phyloP scores from a whole-genome alignment of 176 grass and related monocot genomes.

The Oryza glumipatula region DNA sequence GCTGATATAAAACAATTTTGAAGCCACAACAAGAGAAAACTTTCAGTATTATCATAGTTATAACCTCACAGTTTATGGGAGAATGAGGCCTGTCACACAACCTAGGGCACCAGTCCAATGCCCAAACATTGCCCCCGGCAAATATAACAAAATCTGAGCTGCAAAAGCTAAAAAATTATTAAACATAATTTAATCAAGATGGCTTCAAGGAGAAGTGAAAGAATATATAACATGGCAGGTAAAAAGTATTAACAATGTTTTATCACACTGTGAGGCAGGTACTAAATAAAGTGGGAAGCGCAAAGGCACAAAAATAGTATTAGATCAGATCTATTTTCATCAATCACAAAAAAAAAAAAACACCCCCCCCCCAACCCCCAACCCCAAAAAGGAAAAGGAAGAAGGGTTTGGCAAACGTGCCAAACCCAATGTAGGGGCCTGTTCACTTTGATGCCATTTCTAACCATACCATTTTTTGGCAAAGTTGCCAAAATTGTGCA shows the following conservation, averaged over 20 bases:
- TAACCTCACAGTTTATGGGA: slow-evolving; percentile 81
- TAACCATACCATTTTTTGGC: no score
- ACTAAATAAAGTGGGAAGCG: not conserved
- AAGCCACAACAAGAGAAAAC: not conserved
- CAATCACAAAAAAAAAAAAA: no score
- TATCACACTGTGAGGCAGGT: not conserved
- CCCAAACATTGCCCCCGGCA: slow-evolving; percentile 91
- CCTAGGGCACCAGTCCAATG: slow-evolving; percentile 86
- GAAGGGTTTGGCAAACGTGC: not conserved
- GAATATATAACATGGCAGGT: not conserved
- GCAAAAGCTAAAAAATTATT: slow-evolving; percentile 45
- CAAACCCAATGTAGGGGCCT: not conserved
- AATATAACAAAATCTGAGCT: slow-evolving; percentile 79
- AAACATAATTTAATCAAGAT: slow-evolving; percentile 28
- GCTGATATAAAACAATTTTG: not conserved
- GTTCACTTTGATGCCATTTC: no score
- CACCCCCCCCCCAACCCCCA: no score
- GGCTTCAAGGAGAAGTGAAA: slow-evolving; percentile 6
- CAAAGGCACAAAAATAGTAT: no score
- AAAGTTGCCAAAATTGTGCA: no score
- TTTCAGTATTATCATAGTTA: slow-evolving; percentile 32
- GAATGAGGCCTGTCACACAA: slow-evolving; percentile 51
- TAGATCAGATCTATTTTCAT: no score
- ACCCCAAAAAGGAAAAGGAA: not conserved
- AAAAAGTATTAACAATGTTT: slow-evolving; percentile 25